These are phyloP conservation scores for Macrotyloma uniflorum DNA, from an alignment of 306 rosid species.

Conservation along the genomic window DNA sequence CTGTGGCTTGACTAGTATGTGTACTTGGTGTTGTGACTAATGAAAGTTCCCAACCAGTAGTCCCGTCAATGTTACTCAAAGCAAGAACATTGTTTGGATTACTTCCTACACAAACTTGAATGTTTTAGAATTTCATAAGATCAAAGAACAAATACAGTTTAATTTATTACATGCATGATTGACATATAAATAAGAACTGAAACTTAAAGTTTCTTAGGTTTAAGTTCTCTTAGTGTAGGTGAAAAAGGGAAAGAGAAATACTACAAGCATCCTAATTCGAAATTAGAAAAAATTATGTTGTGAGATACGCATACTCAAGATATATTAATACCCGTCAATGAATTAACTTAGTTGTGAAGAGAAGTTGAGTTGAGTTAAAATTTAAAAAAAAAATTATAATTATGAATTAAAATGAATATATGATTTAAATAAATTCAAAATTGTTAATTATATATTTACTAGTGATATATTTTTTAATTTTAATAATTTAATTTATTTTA, in stretches of 20 bases:
- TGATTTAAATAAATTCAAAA: no score
- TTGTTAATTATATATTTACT: no score
- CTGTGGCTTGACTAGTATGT: conserved; percentile 47
- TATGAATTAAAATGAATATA: no score
- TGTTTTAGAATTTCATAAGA: conserved; percentile 7
- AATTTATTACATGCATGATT: neutral
- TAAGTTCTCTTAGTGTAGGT: neutral
- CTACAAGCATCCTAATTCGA: neutral
- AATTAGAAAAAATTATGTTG: neutral
- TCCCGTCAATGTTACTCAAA: conserved; percentile 59
- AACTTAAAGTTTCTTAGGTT: neutral
- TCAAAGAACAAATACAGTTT: neutral
- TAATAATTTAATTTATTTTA: no score
- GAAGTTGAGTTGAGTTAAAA: no score
- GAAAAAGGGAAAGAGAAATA: neutral
- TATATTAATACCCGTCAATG: no score
- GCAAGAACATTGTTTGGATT: conserved; percentile 45
- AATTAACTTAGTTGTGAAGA: no score
- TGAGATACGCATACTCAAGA: no score
- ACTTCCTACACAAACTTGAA: conserved; percentile 53
- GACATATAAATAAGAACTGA: neutral
- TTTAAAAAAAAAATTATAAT: no score
- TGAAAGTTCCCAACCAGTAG: conserved; percentile 89
- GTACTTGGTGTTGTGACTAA: conserved; percentile 78
- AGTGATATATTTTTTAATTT: no score